These are phyloP conservation scores for Gardenia jasminoides DNA, from an alignment of 257 asterid species.

Conservation along the genomic window DNA sequence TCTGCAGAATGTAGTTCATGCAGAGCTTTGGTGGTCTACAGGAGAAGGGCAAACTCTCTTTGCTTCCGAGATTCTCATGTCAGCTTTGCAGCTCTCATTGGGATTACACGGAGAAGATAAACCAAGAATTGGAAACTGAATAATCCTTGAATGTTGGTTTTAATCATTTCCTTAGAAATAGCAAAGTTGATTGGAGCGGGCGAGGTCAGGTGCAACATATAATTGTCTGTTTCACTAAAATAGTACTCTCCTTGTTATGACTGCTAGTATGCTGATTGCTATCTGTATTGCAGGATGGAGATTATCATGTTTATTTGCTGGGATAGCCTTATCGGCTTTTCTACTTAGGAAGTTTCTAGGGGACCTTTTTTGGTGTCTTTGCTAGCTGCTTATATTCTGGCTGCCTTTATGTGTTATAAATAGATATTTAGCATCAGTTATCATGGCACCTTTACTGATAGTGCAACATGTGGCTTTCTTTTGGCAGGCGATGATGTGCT, in stretches of 20 bases:
- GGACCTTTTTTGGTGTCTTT: background rate
- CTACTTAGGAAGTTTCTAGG: background rate
- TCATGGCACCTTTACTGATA: background rate
- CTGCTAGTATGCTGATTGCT: background rate
- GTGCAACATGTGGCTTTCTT: background rate
- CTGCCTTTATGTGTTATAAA: background rate
- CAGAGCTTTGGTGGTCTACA: background rate
- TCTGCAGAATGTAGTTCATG: background rate
- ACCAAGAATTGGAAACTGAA: background rate
- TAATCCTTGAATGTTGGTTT: too few species aligned
- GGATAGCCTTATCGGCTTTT: background rate
- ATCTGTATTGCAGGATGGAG: background rate
- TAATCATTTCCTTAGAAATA: too few species aligned
- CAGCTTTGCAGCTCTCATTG: background rate
- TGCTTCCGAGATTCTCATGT: background rate
- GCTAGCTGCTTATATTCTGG: background rate
- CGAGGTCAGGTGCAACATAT: background rate
- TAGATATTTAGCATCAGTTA: background rate
- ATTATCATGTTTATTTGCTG: background rate
- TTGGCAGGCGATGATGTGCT: slow-evolving; percentile 1
- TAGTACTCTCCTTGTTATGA: background rate
- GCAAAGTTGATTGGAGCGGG: background rate
- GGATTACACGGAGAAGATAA: background rate
- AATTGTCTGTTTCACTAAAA: background rate
- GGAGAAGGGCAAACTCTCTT: background rate